Conservation (phyloP, 441 rosid species). For the Populus hybrid region DNA sequence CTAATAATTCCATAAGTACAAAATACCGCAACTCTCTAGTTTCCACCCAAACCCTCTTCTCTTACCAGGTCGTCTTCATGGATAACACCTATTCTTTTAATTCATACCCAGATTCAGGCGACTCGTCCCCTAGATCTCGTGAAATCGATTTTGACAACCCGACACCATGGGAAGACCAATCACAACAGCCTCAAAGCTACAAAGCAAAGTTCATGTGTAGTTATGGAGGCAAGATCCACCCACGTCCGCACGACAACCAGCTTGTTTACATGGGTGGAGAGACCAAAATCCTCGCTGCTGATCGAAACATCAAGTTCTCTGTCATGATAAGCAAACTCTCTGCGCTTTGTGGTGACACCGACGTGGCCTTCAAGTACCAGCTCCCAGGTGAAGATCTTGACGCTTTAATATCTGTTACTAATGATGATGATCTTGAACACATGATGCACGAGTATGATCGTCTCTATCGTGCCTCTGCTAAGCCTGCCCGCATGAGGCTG, state of each 20-base stretch:
- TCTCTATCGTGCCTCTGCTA: conserved; percentile 51
- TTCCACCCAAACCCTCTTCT: background rate
- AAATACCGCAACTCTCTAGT: background rate
- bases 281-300: conserved; percentile 82
- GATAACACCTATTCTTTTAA: conserved; percentile 54
- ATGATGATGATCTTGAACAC: conserved; percentile 86
- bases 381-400: conserved; percentile 87
- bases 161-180: conserved; percentile 75
- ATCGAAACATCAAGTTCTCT: conserved; percentile 56
- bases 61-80: conserved; percentile 27
- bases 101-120: conserved; percentile 79
- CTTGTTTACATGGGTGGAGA: conserved; percentile 82
- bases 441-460: conserved; percentile 94
- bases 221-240: conserved; percentile 88
- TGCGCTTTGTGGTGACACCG: conserved; percentile 44
- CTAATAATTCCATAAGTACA: background rate
- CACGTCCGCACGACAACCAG: conserved; percentile 87
- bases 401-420: conserved; percentile 81
- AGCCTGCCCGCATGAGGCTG: conserved; percentile 80
- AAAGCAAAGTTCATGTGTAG: conserved; percentile 87
- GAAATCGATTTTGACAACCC: conserved; percentile 85
- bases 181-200: conserved; percentile 39
- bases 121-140: conserved; percentile 85
- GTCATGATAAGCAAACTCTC: conserved; percentile 58
- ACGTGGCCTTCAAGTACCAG: conserved; percentile 76